Evolutionary conservation across 345 rosid species (phyloP).

Genomic region (Raphanus sativus): DNA sequence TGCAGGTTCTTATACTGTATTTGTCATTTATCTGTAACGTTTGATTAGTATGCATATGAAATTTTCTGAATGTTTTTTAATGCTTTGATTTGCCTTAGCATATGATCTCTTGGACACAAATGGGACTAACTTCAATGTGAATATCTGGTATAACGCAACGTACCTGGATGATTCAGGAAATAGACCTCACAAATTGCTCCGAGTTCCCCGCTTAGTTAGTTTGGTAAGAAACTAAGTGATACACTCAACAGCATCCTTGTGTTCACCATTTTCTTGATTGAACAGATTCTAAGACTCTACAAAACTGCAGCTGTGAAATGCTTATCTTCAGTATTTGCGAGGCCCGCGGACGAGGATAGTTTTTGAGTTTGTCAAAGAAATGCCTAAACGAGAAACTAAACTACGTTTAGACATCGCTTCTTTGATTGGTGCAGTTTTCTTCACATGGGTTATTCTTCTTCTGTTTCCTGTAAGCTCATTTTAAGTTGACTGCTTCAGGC

Average conservation of each 20-base stretch:
- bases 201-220: slow-evolving; percentile 71
- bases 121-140: slow-evolving; percentile 56
- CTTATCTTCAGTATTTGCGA: slow-evolving; percentile 57
- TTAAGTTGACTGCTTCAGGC: background rate
- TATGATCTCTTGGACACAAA: slow-evolving; percentile 79
- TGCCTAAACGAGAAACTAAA: slow-evolving; percentile 58
- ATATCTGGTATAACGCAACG: slow-evolving; percentile 81
- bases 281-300: slow-evolving; percentile 41
- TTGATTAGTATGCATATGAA: background rate
- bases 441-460: slow-evolving; percentile 47
- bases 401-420: slow-evolving; percentile 63
- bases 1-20: slow-evolving; percentile 52
- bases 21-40: background rate
- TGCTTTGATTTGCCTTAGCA: slow-evolving; percentile 46
- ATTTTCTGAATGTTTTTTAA: slow-evolving; percentile 10
- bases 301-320: slow-evolving; percentile 66
- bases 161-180: slow-evolving; percentile 35
- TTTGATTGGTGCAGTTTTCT: slow-evolving; percentile 76
- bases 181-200: slow-evolving; percentile 38
- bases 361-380: slow-evolving; percentile 73
- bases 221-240: slow-evolving; percentile 51
- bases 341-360: slow-evolving; percentile 55
- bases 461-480: slow-evolving; percentile 73
- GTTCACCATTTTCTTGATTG: slow-evolving; percentile 40
- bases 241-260: background rate